phyloP scores from a whole-genome alignment of 2,329 filamentous ascomycete genomes.

The Sphaerostilbella broomeana region DNA sequence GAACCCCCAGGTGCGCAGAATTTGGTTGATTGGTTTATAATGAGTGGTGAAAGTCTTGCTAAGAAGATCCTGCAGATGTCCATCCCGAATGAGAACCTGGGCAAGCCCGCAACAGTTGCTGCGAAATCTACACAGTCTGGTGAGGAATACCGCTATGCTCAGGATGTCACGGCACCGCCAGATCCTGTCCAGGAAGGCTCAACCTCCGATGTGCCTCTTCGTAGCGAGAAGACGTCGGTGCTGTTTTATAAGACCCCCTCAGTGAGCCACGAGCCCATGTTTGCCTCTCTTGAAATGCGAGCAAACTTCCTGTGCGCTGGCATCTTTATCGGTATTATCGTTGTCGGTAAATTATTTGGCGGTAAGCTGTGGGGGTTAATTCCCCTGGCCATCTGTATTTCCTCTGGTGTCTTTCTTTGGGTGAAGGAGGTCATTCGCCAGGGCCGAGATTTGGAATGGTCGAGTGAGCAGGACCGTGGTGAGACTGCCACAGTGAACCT shows the following conservation, averaged over 20 bases:
- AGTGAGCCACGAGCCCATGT: slow-evolving; percentile 86
- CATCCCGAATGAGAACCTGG: slow-evolving; percentile 83
- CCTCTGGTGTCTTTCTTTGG: slow-evolving; percentile 81
- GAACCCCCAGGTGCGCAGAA: slow-evolving; percentile 54
- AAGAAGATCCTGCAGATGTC: slow-evolving; percentile 52
- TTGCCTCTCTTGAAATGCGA: slow-evolving; percentile 64
- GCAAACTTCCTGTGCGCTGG: slow-evolving; percentile 63
- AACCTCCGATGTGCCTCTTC: slow-evolving; percentile 90
- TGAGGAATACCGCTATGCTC: slow-evolving; percentile 73
- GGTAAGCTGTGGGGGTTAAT: slow-evolving; percentile 70
- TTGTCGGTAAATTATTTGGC: slow-evolving; percentile 74
- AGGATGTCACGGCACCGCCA: slow-evolving; percentile 86
- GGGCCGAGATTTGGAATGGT: slow-evolving; percentile 81
- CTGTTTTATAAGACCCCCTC: slow-evolving; percentile 92
- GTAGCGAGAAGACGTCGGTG: slow-evolving; percentile 93
- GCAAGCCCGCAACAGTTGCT: slow-evolving; percentile 65
- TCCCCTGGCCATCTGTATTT: slow-evolving; percentile 63
- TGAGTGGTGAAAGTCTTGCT: no score
- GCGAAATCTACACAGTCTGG: slow-evolving; percentile 65
- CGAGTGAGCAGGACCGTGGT: slow-evolving; percentile 76
- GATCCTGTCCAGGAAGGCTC: slow-evolving; percentile 75
- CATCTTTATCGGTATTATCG: slow-evolving; percentile 66
- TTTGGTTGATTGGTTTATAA: neutral
- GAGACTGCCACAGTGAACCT: slow-evolving; percentile 81
- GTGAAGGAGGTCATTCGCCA: slow-evolving; percentile 78